Evolutionary conservation across 2,329 filamentous ascomycete genomes (phyloP).

Genomic region (Dactylellina haptotyla): DNA sequence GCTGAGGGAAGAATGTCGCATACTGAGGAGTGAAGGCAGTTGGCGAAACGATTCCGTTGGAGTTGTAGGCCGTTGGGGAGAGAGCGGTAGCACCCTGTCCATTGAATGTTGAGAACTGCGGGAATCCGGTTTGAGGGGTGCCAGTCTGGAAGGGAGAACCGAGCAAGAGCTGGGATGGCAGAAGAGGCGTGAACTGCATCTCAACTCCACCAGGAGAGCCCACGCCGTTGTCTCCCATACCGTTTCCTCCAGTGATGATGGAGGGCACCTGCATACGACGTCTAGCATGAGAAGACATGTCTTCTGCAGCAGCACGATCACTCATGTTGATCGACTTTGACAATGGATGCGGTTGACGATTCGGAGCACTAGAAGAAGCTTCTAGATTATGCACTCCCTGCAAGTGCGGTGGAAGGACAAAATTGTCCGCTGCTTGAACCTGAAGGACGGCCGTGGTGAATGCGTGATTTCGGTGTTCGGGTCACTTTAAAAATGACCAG

Average conservation of each 20-base stretch:
- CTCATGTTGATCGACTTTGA: slow-evolving; percentile 79
- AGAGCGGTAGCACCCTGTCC: slow-evolving; percentile 80
- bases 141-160: slow-evolving; percentile 97
- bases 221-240: slow-evolving; percentile 76
- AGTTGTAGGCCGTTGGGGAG: slow-evolving; percentile 84
- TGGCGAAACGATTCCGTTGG: slow-evolving; percentile 76
- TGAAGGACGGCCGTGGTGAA: slow-evolving; percentile 58
- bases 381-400: slow-evolving; percentile 88
- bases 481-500: slow-evolving; percentile 51
- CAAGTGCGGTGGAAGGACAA: slow-evolving; percentile 83
- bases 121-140: slow-evolving; percentile 87
- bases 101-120: slow-evolving; percentile 90
- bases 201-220: slow-evolving; percentile 89
- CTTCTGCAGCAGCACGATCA: slow-evolving; percentile 71
- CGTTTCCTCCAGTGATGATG: slow-evolving; percentile 81
- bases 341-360: slow-evolving; percentile 74
- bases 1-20: slow-evolving; percentile 75
- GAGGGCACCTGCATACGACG: slow-evolving; percentile 82
- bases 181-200: slow-evolving; percentile 97
- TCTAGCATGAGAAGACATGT: slow-evolving; percentile 84
- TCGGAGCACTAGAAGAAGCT: slow-evolving; percentile 67
- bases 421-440: slow-evolving; percentile 72
- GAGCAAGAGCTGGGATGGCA: slow-evolving; percentile 92
- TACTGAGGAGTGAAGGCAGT: slow-evolving; percentile 84
- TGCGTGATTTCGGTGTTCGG: slow-evolving; percentile 45